These are phyloP conservation scores for Pseudogymnoascus sp. DNA, from an alignment of 2,329 filamentous ascomycete species.

Conservation along the genomic window DNA sequence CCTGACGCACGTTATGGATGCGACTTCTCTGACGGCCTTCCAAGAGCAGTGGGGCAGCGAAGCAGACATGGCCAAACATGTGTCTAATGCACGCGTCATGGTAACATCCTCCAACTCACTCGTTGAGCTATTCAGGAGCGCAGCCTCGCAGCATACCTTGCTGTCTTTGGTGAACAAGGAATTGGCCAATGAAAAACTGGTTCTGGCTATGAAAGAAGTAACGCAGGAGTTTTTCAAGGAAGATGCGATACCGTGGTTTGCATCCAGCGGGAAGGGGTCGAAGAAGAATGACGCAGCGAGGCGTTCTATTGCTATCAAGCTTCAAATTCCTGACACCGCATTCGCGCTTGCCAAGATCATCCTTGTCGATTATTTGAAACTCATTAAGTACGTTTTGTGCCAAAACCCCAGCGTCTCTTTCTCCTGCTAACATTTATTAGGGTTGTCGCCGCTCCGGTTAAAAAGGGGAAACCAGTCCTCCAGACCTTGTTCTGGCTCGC, in stretches of 20 bases:
- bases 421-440: slow-evolving; percentile 19
- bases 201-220: neutral
- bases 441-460: slow-evolving; percentile 17
- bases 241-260: neutral
- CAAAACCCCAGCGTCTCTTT: neutral
- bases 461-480: slow-evolving; percentile 20
- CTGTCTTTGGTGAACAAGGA: slow-evolving; percentile 14
- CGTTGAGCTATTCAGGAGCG: neutral
- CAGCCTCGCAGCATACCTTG: neutral
- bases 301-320: neutral
- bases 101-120: neutral
- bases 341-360: slow-evolving; percentile 12
- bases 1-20: neutral
- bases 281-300: neutral
- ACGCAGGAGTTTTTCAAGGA: neutral
- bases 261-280: neutral
- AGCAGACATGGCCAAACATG: neutral
- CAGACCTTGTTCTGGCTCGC: slow-evolving; percentile 26
- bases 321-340: neutral
- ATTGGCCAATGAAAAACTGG: slow-evolving; percentile 11
- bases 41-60: neutral
- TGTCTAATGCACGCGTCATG: neutral
- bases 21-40: neutral
- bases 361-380: slow-evolving; percentile 26
- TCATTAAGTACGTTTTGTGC: slow-evolving; percentile 22